Percentiles rank a stretch among this genome's conserved stretches.
phyloP scores from a whole-genome alignment of 768 basidiomycete genomes.

The Cubamyces lactineus region DNA sequence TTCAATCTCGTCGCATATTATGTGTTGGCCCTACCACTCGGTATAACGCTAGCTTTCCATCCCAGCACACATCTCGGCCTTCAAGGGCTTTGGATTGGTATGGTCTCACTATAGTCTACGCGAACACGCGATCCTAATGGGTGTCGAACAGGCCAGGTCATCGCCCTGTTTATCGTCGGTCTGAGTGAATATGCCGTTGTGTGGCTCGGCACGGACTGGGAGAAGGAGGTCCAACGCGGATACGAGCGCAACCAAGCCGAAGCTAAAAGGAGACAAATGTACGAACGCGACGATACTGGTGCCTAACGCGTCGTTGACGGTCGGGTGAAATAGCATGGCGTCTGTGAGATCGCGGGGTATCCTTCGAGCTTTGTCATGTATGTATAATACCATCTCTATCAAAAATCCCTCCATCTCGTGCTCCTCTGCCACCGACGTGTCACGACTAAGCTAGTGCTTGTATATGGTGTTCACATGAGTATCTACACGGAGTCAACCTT shows the following conservation, averaged over 20 bases:
- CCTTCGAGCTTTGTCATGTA: no score
- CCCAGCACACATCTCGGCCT: constrained; percentile 43
- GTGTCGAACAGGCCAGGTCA: constrained; percentile 59
- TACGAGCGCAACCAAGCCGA: constrained; percentile 37
- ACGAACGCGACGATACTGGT: neutral
- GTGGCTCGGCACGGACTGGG: constrained; percentile 55
- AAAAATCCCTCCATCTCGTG: no score
- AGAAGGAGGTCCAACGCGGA: constrained; percentile 47
- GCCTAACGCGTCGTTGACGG: neutral
- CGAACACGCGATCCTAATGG: no score
- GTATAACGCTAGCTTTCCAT: constrained; percentile 54
- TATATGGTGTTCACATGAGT: no score
- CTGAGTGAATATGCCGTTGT: constrained; percentile 67
- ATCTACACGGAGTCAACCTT: no score
- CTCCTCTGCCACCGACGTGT: no score
- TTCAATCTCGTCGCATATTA: constrained; percentile 75
- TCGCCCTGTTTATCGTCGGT: constrained; percentile 74
- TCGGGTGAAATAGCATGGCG: neutral
- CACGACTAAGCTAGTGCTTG: no score
- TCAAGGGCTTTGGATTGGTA: constrained; percentile 56
- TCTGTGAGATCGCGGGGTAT: no score
- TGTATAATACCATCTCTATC: no score
- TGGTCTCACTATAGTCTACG: neutral
- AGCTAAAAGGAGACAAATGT: constrained; percentile 29
- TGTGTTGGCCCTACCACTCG: constrained; percentile 54